Base-by-base conservation (phyloP, 2,329 filamentous ascomycete species). In the Pseudogymnoascus sp. region DNA sequence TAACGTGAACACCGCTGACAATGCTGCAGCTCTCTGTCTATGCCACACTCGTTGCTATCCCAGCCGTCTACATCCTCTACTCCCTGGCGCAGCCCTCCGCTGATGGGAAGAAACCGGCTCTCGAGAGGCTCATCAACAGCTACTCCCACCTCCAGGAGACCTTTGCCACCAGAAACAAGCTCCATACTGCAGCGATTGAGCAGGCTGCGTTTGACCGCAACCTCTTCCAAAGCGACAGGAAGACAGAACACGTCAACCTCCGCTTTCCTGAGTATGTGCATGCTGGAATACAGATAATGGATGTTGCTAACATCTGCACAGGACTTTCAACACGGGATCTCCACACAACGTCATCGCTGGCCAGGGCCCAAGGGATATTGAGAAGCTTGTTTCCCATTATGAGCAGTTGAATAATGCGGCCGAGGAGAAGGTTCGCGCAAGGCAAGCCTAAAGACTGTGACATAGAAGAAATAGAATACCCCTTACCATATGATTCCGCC, bases 331-430 rank as follows among this genome's bases (percentile, higher is more conserved):
- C 70, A 73, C 75, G 20, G 81, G 82, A 59, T 82, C 82, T 1
- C 84, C 84, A 14, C 85, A 78, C 73, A 89, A 89, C 69, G 80
- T 87, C 61, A 75, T 79, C 33, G 83, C 86, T 43, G 86, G 86
- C 59, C 81, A 82, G 64, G 75, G 75, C 50, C 73, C 78, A 61
- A 80, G 79, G 57, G 80, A 86, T 69, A 75, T 89, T 67, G 80
- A 81, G 69, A 71, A 78, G 59, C 76, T 87, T 61, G 82, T 85
- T 62, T 81, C 79, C 30, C 83, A 87, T 74, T 88, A 86, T 71
- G 75, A 84, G 72, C 79, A 80, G 68, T 70, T 82, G 68, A 80
- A 83, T 62, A 74, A 76, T 69, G 79, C 82, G 62, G 77, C 77
- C 62, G 82, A 87, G 63, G 80, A 80, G 70, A 76, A 83, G 72